Percentiles rank a stretch among this genome's conserved stretches.
Conservation (phyloP, 768 basidiomycete genomes). For the Ramaria sp. region DNA sequence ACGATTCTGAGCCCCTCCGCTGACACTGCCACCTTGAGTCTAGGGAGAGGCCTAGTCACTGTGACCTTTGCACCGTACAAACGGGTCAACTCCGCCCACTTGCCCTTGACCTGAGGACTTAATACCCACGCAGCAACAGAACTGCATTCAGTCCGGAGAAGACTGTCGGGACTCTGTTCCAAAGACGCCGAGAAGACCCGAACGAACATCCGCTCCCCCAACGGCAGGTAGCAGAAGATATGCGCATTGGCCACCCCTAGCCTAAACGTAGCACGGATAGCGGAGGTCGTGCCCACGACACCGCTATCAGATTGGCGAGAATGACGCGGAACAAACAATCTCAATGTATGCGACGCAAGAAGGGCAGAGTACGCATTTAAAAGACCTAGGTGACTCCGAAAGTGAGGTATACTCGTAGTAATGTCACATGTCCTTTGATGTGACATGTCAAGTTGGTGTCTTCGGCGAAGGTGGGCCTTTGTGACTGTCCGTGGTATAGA, state of each 20-base stretch:
- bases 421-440: conserved; percentile 4
- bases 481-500: conserved; percentile 11
- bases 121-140: conserved; percentile 48
- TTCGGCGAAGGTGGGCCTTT: conserved; percentile 8
- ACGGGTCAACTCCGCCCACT: conserved; percentile 69
- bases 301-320: conserved; percentile 14
- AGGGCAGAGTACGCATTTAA: conserved; percentile 61
- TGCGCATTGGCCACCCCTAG: conserved; percentile 35
- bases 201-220: conserved; percentile 13
- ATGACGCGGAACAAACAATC: conserved; percentile 24
- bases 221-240: conserved; percentile 33
- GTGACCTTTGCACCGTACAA: conserved; percentile 41
- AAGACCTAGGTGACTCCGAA: conserved; percentile 24
- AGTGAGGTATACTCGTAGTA: conserved; percentile 9
- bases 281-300: conserved; percentile 14
- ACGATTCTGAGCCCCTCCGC: conserved; percentile 62
- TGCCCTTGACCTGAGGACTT: conserved; percentile 29
- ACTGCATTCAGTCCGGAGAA: conserved; percentile 23
- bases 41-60: conserved; percentile 23
- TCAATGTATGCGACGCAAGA: conserved; percentile 46
- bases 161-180: conserved; percentile 18
- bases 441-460: neutral
- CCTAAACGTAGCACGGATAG: conserved; percentile 18
- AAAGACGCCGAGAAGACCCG: conserved; percentile 21
- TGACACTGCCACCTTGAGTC: conserved; percentile 32